Evolutionary conservation across 140 eudicot species (phyloP), one percentile per base, ranked within the genome.

Genomic region (Ambrosia hybrid): DNA sequence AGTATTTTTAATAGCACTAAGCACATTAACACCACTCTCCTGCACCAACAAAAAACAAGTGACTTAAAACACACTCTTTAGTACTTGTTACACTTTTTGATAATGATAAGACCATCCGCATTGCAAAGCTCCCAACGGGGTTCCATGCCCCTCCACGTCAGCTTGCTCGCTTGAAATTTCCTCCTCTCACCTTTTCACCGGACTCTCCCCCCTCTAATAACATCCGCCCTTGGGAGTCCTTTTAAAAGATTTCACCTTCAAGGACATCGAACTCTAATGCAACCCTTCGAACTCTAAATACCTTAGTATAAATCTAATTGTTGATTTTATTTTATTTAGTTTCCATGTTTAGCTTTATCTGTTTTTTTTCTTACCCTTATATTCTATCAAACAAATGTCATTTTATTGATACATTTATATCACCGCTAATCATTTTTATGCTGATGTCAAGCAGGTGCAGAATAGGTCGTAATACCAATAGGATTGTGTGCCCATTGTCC

Each of bases 21-120:
- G 53, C 63, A 95, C 71, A 73, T 88, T 91, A 81, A 95, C 84
- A 30, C 91, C 97, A 76, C 81, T 95, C 83, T 91, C 99, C 99
- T 88, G 88, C 81, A 82, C 16, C 55, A 73, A 69, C 16, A 67
- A 73, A 71, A 21, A 70, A 5, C 16, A 34, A 58, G 5, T 39
- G 30, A 51, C 26, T 21, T 21, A 21, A 21, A 38, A 6, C 9
- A 14, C 34, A 13, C 51, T 14, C 14, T 65, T 64, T 38, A 61
- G 46, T 11, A 61, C 1, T 61, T 61, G 67, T 61, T 62, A 36
- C 21, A 21, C 30, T 21, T 21, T n/a, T n/a, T n/a, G n/a, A 21
- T 21, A 21, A 21, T 21, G 30, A n/a, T 21, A 46, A 46, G 52
- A 46, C 52, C 9, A 46, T 46, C 45, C 45, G 6, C 45, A 39